phyloP scores from a whole-genome alignment of 2,329 filamentous ascomycete species.

The Ophiostoma ulmi region DNA sequence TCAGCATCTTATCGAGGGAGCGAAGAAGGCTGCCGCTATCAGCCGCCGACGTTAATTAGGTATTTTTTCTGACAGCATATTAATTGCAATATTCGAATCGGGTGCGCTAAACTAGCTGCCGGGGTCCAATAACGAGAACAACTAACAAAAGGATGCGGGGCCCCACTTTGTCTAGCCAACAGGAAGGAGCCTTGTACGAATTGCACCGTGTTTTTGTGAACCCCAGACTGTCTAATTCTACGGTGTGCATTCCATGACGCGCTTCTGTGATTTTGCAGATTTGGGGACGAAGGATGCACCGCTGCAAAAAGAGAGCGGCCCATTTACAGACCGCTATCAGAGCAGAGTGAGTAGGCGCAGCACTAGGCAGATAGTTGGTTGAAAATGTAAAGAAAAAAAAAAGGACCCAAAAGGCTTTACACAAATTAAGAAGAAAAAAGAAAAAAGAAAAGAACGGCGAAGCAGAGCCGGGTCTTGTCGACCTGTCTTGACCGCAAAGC shows the following conservation, averaged over 20 bases:
- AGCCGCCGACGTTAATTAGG: not conserved
- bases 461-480: not conserved
- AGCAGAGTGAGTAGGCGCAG: not conserved
- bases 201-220: not conserved
- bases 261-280: not conserved
- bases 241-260: not conserved
- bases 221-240: not conserved
- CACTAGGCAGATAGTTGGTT: not conserved
- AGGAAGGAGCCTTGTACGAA: not conserved
- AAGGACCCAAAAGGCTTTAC: not conserved
- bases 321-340: not conserved
- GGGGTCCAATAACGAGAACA: not conserved
- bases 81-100: not conserved
- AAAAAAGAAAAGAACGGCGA: too few relatives aligned
- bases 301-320: not conserved
- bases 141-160: not conserved
- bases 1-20: not conserved
- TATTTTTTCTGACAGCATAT: not conserved
- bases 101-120: constrained; percentile 12
- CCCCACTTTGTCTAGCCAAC: not conserved
- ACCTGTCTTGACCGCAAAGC: not conserved
- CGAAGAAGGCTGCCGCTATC: constrained; percentile 7
- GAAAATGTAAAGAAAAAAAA: not conserved
- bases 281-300: not conserved
- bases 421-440: too few relatives aligned